Percentiles rank a stretch among this genome's conserved stretches.
Evolutionary conservation across 805 yeast genomes (phyloP).

Genomic region (Starmerella scarabaei): DNA sequence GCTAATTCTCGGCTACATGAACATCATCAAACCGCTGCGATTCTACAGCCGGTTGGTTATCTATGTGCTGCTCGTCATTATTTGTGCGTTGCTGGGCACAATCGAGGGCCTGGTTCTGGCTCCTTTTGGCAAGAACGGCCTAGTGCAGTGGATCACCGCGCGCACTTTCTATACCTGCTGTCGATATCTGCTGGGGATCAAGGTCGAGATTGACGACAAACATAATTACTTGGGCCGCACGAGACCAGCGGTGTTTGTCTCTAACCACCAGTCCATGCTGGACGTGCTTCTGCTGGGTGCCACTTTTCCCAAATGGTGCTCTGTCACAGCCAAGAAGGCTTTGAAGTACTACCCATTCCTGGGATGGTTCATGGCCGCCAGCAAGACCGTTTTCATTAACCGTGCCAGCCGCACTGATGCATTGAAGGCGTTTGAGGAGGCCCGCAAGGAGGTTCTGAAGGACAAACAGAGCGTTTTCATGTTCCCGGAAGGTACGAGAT

Average conservation of each 20-base stretch:
- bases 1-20: constrained; percentile 24
- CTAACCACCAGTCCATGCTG: constrained; percentile 84
- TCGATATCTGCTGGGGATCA: constrained; percentile 53
- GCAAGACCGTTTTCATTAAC: constrained; percentile 86
- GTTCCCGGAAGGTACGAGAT: constrained; percentile 97
- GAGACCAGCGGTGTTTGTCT: constrained; percentile 64
- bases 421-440: constrained; percentile 55
- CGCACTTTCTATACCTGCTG: constrained; percentile 58
- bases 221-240: constrained; percentile 32
- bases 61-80: constrained; percentile 23
- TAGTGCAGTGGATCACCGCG: constrained; percentile 85
- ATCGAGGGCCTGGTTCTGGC: constrained; percentile 52
- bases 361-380: constrained; percentile 92
- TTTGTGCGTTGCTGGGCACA: constrained; percentile 27
- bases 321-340: constrained; percentile 83
- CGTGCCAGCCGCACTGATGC: constrained; percentile 67
- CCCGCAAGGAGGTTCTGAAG: constrained; percentile 47
- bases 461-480: constrained; percentile 68
- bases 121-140: constrained; percentile 56
- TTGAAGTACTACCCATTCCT: constrained; percentile 74
- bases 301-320: constrained; percentile 74
- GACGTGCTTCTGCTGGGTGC: constrained; percentile 74
- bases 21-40: constrained; percentile 26
- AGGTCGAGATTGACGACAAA: constrained; percentile 53
- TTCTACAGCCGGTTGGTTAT: constrained; percentile 26